These are phyloP conservation scores for Lathyrus oleraceus DNA, from an alignment of 306 rosid genomes.

Conservation along the genomic window DNA sequence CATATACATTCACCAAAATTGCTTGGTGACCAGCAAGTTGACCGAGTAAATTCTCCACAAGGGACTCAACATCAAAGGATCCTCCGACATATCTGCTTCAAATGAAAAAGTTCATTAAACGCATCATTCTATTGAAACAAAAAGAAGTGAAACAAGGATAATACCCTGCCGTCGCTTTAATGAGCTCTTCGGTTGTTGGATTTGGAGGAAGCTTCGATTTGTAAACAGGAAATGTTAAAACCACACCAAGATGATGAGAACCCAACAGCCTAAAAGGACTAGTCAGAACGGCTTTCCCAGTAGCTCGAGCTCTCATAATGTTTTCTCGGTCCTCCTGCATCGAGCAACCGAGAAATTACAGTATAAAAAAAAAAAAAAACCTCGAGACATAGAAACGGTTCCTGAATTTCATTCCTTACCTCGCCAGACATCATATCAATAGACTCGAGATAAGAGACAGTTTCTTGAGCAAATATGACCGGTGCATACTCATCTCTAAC, in stretches of 20 bases:
- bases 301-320: constrained; percentile 94
- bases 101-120: constrained; percentile 27
- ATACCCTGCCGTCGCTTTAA: constrained; percentile 91
- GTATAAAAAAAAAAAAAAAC: neutral
- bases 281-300: constrained; percentile 97
- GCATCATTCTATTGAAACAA: constrained; percentile 31
- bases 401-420: constrained; percentile 48
- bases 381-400: neutral
- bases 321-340: constrained; percentile 98
- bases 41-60: constrained; percentile 96
- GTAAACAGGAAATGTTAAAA: constrained; percentile 95
- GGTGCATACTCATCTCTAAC: constrained; percentile 95
- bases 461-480: constrained; percentile 89
- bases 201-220: constrained; percentile 72
- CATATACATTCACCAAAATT: constrained; percentile 85
- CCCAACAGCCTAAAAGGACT: constrained; percentile 88
- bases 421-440: constrained; percentile 99
- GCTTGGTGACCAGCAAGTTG: constrained; percentile 97
- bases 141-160: constrained; percentile 28
- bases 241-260: constrained; percentile 99
- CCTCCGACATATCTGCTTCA: constrained; percentile 87
- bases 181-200: constrained; percentile 71
- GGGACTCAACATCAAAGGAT: constrained; percentile 96
- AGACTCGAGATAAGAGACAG: constrained; percentile 83
- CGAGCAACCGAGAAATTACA: constrained; percentile 24